Evolutionary conservation across 1,284 basidiomycete species (phyloP).

Genomic region (Irpex rosettiformis): DNA sequence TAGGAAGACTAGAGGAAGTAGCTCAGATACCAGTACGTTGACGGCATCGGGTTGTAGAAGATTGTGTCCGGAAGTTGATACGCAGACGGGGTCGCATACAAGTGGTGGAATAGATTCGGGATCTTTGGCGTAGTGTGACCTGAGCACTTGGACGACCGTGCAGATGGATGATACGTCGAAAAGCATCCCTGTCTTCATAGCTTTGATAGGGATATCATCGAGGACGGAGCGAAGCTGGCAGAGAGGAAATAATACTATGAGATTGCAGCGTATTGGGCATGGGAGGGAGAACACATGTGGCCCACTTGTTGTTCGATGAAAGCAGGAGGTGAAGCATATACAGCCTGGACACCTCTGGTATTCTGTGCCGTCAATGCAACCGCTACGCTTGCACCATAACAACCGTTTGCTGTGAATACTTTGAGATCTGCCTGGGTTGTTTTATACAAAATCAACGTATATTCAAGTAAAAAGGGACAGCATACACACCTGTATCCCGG

Average conservation of each 20-base stretch:
- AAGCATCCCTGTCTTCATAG: slow-evolving; percentile 92
- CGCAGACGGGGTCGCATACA: slow-evolving; percentile 89
- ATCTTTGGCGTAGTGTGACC: slow-evolving; percentile 30
- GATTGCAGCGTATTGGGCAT: neutral
- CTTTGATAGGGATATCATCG: slow-evolving; percentile 69
- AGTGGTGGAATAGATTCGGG: slow-evolving; percentile 42
- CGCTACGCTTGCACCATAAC: slow-evolving; percentile 85
- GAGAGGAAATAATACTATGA: neutral
- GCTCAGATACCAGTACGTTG: slow-evolving; percentile 50
- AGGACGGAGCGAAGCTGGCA: slow-evolving; percentile 73
- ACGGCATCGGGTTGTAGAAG: slow-evolving; percentile 73
- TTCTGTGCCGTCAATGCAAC: slow-evolving; percentile 94
- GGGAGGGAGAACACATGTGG: slow-evolving; percentile 8
- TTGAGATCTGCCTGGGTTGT: slow-evolving; percentile 74
- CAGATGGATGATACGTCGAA: slow-evolving; percentile 48
- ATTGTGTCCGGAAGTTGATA: slow-evolving; percentile 88
- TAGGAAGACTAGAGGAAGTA: slow-evolving; percentile 73
- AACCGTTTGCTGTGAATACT: slow-evolving; percentile 75
- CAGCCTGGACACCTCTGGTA: slow-evolving; percentile 77
- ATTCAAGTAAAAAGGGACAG: neutral
- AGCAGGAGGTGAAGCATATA: slow-evolving; percentile 61
- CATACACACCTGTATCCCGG: slow-evolving; percentile 76
- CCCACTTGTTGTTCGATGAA: slow-evolving; percentile 73
- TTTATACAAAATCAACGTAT: neutral
- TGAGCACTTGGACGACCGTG: slow-evolving; percentile 44